Conservation (phyloP, 2,329 filamentous ascomycete genomes). For the Drechslera avenae region DNA sequence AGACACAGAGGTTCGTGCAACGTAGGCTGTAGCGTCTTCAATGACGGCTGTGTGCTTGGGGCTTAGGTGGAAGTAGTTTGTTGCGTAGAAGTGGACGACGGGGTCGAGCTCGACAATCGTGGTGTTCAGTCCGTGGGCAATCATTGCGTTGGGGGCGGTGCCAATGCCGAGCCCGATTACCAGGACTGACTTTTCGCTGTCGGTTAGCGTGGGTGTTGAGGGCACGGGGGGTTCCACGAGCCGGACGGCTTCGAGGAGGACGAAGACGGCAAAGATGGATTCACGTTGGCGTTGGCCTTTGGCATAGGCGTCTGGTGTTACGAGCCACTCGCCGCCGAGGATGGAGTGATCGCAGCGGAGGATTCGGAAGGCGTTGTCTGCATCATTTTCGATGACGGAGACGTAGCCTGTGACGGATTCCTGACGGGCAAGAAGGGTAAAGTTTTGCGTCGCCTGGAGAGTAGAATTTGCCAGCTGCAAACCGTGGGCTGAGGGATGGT, state of each 20-base stretch:
- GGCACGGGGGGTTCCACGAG: conserved; percentile 63
- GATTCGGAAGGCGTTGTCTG: conserved; percentile 71
- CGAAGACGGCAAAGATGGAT: conserved; percentile 94
- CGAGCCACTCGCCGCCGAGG: conserved; percentile 87
- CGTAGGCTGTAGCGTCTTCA: conserved; percentile 77
- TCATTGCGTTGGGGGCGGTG: conserved; percentile 84
- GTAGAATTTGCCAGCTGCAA: conserved; percentile 68
- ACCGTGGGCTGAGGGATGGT: conserved; percentile 67
- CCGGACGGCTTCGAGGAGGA: conserved; percentile 89
- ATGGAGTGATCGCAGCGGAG: conserved; percentile 94
- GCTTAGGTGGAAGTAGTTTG: conserved; percentile 80
- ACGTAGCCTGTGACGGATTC: conserved; percentile 93
- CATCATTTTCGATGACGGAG: conserved; percentile 78
- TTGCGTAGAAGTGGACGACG: conserved; percentile 81
- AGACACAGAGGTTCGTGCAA: conserved; percentile 57
- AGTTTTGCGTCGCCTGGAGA: conserved; percentile 66
- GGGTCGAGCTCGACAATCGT: conserved; percentile 96
- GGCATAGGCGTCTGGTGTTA: conserved; percentile 52
- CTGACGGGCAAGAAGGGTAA: conserved; percentile 75
- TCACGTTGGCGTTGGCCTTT: conserved; percentile 67
- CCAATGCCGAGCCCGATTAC: conserved; percentile 93
- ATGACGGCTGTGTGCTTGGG: conserved; percentile 79
- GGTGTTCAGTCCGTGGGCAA: conserved; percentile 86
- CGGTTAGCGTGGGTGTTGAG: conserved; percentile 49
- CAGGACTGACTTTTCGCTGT: conserved; percentile 75